Conservation (phyloP, 495 filamentous ascomycete species). For the Talaromyces trachyspermus region DNA sequence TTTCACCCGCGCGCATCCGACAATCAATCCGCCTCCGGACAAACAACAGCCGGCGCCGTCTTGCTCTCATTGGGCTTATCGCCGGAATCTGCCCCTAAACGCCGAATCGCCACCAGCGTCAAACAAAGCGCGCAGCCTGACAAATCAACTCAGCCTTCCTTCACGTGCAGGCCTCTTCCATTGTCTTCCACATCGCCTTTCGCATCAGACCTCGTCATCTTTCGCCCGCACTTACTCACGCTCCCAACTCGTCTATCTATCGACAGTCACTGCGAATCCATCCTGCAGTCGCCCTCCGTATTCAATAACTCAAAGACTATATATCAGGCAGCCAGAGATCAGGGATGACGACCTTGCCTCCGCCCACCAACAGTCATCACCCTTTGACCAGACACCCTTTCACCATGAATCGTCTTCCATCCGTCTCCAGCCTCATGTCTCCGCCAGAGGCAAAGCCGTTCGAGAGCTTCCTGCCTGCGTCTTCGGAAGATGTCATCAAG, state of each 20-base stretch:
- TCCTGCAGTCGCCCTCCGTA: not conserved
- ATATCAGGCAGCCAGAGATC: not conserved
- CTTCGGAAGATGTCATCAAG: slow-evolving; percentile 29
- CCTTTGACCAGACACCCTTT: not conserved
- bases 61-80: not conserved
- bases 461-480: slow-evolving; percentile 49
- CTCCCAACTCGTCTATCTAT: no score
- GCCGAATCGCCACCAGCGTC: slow-evolving; percentile 7
- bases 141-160: slow-evolving; percentile 32
- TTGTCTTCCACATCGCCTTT: slow-evolving; percentile 32
- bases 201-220: slow-evolving; percentile 16
- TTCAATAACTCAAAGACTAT: not conserved
- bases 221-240: not conserved
- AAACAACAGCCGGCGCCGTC: not conserved
- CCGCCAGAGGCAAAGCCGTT: slow-evolving; percentile 60
- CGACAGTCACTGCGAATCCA: no score
- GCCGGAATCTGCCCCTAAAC: slow-evolving; percentile 2
- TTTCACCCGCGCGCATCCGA: not conserved
- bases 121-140: slow-evolving; percentile 17
- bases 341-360: slow-evolving; percentile 5
- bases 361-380: slow-evolving; percentile 2
- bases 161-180: slow-evolving; percentile 23
- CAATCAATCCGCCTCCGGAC: not conserved
- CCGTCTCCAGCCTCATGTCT: slow-evolving; percentile 62
- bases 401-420: slow-evolving; percentile 45